A percentile compares a stretch with the other conserved stretches of the same genome.
Evolutionary conservation across 441 rosid genomes (phyloP).

Genomic region (Theobroma grandiflorum): DNA sequence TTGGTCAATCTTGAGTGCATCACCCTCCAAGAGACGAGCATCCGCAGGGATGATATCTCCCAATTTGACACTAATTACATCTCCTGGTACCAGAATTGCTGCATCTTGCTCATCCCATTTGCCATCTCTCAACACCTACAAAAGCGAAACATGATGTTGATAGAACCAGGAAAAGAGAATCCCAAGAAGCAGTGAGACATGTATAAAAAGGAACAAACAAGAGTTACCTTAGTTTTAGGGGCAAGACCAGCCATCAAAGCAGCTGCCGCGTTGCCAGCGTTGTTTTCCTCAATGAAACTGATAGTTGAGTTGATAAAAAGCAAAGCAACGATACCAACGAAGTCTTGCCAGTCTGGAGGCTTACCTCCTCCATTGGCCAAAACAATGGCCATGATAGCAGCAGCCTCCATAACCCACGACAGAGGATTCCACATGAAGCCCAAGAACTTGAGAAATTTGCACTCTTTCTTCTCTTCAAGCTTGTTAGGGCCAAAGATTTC

Average conservation of each 20-base stretch:
- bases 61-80: constrained; percentile 83
- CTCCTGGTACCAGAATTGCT: constrained; percentile 87
- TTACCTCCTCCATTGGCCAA: constrained; percentile 94
- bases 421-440: constrained; percentile 99
- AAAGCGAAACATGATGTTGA: background rate
- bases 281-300: constrained; percentile 91
- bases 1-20: constrained; percentile 91
- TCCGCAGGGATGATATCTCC: constrained; percentile 96
- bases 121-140: constrained; percentile 83
- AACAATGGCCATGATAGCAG: constrained; percentile 93
- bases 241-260: constrained; percentile 99
- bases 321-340: constrained; percentile 73
- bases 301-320: constrained; percentile 91
- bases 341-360: constrained; percentile 93
- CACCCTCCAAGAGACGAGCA: constrained; percentile 93
- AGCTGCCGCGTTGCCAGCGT: constrained; percentile 96
- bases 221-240: constrained; percentile 77
- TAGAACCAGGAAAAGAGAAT: background rate
- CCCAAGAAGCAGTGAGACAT: background rate
- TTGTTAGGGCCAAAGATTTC: constrained; percentile 80
- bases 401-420: constrained; percentile 98
- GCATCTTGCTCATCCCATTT: constrained; percentile 93
- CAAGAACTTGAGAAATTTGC: constrained; percentile 77
- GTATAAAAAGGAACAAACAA: background rate
- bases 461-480: constrained; percentile 87